These are phyloP conservation scores for Leptographium procerum DNA, from an alignment of 2,329 filamentous ascomycete species.

Conservation along the genomic window DNA sequence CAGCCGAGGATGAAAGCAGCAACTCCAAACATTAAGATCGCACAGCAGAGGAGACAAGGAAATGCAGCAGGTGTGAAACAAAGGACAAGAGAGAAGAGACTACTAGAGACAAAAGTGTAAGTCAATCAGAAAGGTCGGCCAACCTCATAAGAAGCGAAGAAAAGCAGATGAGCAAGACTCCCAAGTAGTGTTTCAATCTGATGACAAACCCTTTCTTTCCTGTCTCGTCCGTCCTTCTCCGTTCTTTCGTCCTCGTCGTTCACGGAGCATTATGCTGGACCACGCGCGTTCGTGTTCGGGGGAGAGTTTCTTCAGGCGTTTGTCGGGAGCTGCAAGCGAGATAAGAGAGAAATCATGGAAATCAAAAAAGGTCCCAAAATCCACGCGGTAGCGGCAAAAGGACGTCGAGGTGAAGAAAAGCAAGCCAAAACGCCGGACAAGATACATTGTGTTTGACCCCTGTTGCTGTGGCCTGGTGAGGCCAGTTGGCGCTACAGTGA, in stretches of 20 bases:
- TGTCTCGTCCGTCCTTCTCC: background rate
- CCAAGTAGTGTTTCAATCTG: conserved; percentile 14
- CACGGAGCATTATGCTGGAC: background rate
- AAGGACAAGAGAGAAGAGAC: background rate
- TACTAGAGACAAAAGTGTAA: background rate
- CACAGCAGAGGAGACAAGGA: background rate
- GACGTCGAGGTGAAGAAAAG: background rate
- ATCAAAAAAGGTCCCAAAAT: background rate
- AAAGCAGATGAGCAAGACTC: conserved; percentile 8
- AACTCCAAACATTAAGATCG: too few relatives aligned
- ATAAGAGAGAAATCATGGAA: conserved; percentile 21
- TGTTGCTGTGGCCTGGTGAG: background rate
- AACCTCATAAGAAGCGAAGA: conserved; percentile 9
- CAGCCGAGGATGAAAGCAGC: background rate
- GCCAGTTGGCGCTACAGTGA: too few relatives aligned
- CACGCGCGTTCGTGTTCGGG: background rate
- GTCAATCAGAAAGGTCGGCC: conserved; percentile 10
- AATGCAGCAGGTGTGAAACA: background rate
- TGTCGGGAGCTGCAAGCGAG: conserved; percentile 27
- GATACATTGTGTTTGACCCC: background rate
- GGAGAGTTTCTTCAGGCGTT: background rate
- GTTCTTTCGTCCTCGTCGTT: background rate
- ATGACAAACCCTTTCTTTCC: conserved; percentile 11
- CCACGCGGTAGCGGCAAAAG: background rate
- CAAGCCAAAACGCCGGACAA: background rate